Percentiles rank a stretch among this genome's conserved stretches.
Conservation (phyloP, 1,139 yeast species). For the Taiozyma sp. region DNA sequence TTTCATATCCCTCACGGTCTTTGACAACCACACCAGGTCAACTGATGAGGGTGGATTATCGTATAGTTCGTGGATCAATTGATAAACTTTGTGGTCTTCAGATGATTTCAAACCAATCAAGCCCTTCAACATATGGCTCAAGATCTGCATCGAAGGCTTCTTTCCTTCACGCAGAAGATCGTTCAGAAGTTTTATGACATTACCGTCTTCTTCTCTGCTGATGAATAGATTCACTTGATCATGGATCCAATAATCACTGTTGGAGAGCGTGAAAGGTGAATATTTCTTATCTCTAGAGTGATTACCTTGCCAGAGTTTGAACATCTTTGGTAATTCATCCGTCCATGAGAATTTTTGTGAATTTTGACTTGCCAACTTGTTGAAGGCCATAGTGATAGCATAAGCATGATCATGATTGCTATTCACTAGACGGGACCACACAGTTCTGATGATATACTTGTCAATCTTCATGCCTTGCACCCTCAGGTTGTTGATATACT, state of each 20-base stretch:
- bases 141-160: slow-evolving; percentile 12
- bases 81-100: slow-evolving; percentile 9
- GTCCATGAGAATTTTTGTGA: slow-evolving; percentile 2
- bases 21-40: slow-evolving; percentile 11
- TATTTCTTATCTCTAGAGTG: background rate
- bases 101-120: slow-evolving; percentile 10
- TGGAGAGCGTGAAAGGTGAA: background rate
- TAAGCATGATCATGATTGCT: slow-evolving; percentile 1
- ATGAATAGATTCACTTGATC: slow-evolving; percentile 1
- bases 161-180: slow-evolving; percentile 16
- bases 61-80: slow-evolving; percentile 10
- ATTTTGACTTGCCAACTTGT: background rate
- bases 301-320: background rate
- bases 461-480: background rate
- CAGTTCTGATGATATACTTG: slow-evolving; percentile 4
- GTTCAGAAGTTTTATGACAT: slow-evolving; percentile 11
- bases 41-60: slow-evolving; percentile 7
- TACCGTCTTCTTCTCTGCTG: slow-evolving; percentile 1
- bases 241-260: background rate
- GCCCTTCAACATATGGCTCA: slow-evolving; percentile 6
- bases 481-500: background rate
- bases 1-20: background rate
- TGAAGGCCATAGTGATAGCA: background rate
- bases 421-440: slow-evolving; percentile 6
- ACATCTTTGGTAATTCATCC: background rate